Percentiles rank a stretch among this genome's conserved stretches.
Evolutionary conservation across 257 asterid species (phyloP).

Genomic region (Primulina eburnea): DNA sequence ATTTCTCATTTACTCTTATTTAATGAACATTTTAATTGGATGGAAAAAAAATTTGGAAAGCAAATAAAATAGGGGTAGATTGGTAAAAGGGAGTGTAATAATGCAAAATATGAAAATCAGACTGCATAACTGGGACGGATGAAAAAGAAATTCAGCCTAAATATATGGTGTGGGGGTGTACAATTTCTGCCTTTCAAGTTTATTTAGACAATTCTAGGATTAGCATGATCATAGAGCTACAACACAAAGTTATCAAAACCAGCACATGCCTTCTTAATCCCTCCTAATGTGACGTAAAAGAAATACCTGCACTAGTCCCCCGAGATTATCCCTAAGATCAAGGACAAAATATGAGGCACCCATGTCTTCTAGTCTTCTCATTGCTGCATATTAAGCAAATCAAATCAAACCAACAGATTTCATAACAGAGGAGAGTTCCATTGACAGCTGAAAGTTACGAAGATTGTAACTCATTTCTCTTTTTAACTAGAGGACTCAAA

Average conservation of each 20-base stretch:
- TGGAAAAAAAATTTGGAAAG: too few relatives aligned
- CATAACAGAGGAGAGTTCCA: not conserved
- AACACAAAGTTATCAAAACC: conserved; percentile 16
- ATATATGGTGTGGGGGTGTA: too few relatives aligned
- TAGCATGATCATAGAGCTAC: not conserved
- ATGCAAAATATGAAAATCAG: too few relatives aligned
- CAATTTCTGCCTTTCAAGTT: not conserved
- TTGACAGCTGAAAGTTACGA: not conserved
- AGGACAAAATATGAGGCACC: conserved; percentile 88
- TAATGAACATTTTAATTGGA: too few relatives aligned
- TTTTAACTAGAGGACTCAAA: not conserved
- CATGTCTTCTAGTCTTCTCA: conserved; percentile 82
- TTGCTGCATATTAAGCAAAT: conserved; percentile 48
- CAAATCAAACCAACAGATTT: conserved; percentile 17
- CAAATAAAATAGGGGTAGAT: too few relatives aligned
- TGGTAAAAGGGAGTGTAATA: too few relatives aligned
- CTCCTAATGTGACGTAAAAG: conserved; percentile 6
- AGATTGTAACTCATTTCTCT: not conserved
- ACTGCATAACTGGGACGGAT: too few relatives aligned
- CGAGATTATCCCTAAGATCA: conserved; percentile 97
- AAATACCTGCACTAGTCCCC: conserved; percentile 95
- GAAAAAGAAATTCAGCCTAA: too few relatives aligned
- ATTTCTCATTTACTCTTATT: too few relatives aligned
- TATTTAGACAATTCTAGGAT: conserved; percentile 1
- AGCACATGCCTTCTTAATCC: conserved; percentile 1